Evolutionary conservation across 1,284 basidiomycete genomes (phyloP).

Genomic region (Sanghuangporus weigelae): DNA sequence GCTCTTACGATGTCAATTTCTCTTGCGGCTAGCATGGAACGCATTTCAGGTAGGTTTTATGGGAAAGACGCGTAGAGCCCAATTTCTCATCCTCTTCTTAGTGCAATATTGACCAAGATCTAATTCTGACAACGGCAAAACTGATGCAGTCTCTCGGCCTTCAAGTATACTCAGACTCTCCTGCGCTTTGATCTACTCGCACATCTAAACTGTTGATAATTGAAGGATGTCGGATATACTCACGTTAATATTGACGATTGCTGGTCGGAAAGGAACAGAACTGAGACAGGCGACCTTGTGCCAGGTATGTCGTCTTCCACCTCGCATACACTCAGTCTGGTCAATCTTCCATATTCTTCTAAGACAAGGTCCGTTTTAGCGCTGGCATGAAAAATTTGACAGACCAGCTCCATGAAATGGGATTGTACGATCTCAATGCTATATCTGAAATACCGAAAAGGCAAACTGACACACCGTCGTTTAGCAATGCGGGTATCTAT

Average conservation of each 20-base stretch:
- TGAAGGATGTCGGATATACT: conserved; percentile 47
- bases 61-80: neutral
- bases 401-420: conserved; percentile 38
- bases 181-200: neutral
- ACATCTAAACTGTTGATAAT: neutral
- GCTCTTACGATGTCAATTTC: neutral
- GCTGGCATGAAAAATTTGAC: conserved; percentile 44
- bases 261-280: conserved; percentile 49
- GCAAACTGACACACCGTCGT: conserved; percentile 39
- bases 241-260: conserved; percentile 56
- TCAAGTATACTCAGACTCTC: conserved; percentile 18
- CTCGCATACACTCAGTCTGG: neutral
- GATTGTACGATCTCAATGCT: conserved; percentile 31
- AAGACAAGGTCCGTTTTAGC: conserved; percentile 39
- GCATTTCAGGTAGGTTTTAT: conserved; percentile 25
- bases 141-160: conserved; percentile 34
- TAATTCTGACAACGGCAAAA: conserved; percentile 30
- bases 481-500: conserved; percentile 27
- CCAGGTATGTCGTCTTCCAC: conserved; percentile 28
- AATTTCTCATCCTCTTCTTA: conserved; percentile 8
- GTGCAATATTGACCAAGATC: conserved; percentile 35
- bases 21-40: conserved; percentile 28
- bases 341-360: neutral
- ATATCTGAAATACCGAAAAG: conserved; percentile 28
- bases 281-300: conserved; percentile 40